Evolutionary conservation across 2,329 filamentous ascomycete species (phyloP).

Genomic region (Fusarium sulawesiense): DNA sequence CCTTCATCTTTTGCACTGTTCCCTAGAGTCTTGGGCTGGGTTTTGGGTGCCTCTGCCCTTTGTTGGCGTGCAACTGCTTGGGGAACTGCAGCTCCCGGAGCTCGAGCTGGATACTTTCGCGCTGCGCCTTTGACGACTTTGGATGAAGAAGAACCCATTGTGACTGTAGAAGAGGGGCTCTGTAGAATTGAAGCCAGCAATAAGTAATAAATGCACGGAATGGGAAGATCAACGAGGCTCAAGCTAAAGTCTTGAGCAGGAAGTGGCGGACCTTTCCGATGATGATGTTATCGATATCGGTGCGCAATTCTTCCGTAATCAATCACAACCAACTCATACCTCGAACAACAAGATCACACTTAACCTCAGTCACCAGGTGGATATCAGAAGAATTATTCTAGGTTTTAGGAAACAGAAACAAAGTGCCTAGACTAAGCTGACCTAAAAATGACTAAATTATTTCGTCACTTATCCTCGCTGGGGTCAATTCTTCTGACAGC

Average conservation of each 20-base stretch:
- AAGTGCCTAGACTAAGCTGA: too few relatives aligned
- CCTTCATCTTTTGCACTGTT: conserved; percentile 39
- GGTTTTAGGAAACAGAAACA: too few relatives aligned
- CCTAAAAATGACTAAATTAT: too few relatives aligned
- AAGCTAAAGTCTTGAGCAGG: background rate
- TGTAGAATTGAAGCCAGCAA: background rate
- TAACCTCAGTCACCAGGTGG: background rate
- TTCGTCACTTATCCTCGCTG: too few relatives aligned
- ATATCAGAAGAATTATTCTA: too few relatives aligned
- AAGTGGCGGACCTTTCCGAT: conserved; percentile 27
- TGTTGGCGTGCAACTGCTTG: conserved; percentile 33
- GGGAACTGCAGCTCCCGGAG: conserved; percentile 43
- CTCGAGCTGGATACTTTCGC: conserved; percentile 59
- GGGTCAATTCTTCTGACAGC: too few relatives aligned
- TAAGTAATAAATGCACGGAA: background rate
- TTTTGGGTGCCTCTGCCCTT: conserved; percentile 27
- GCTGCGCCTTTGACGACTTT: conserved; percentile 56
- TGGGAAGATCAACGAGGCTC: background rate
- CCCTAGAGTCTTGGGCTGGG: conserved; percentile 20
- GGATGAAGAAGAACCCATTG: conserved; percentile 60
- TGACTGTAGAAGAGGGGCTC: background rate
- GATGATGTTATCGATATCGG: conserved; percentile 37
- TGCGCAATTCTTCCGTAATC: conserved; percentile 43
- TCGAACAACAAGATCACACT: background rate
- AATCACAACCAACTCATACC: background rate